Percentiles rank a stretch among this genome's conserved stretches.
phyloP scores from a whole-genome alignment of 2,329 filamentous ascomycete genomes.

The Septoria linicola region DNA sequence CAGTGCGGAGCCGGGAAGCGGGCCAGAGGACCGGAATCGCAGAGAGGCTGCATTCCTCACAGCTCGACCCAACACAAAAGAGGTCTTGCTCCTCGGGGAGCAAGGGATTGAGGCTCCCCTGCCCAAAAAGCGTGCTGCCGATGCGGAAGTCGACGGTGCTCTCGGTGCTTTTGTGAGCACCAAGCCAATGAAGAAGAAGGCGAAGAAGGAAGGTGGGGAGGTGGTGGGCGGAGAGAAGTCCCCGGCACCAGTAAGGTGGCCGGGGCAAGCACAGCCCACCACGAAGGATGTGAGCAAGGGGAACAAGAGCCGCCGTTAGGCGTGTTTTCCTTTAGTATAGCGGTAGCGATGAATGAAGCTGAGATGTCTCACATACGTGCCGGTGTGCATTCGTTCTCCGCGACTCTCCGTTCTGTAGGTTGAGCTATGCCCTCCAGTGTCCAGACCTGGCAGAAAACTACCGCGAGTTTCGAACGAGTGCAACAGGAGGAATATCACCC shows the following conservation, averaged over 20 bases:
- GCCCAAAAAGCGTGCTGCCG: neutral
- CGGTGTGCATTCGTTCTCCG: neutral
- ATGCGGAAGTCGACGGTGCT: neutral
- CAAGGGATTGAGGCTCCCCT: neutral
- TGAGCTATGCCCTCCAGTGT: neutral
- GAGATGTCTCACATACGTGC: too few relatives aligned
- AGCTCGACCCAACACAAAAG: slow-evolving; percentile 2
- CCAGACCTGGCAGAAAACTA: too few relatives aligned
- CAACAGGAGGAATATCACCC: too few relatives aligned
- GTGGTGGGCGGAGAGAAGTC: neutral
- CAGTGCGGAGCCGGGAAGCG: neutral
- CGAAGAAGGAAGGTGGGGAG: slow-evolving; percentile 3
- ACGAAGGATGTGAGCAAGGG: neutral
- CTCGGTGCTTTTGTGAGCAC: slow-evolving; percentile 1
- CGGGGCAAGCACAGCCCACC: slow-evolving; percentile 2
- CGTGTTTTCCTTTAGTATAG: neutral
- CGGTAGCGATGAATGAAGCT: too few relatives aligned
- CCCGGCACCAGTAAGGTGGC: slow-evolving; percentile 6
- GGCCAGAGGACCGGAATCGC: neutral
- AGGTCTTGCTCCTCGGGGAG: neutral
- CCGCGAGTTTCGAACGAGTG: too few relatives aligned
- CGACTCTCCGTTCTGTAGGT: neutral
- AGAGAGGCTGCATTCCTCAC: slow-evolving; percentile 1
- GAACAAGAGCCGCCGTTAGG: neutral
- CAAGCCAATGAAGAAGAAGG: slow-evolving; percentile 1